A percentile compares a stretch with the other conserved stretches of the same genome.
Evolutionary conservation across 306 rosid genomes (phyloP).

Genomic region (Ziziphus jujuba): DNA sequence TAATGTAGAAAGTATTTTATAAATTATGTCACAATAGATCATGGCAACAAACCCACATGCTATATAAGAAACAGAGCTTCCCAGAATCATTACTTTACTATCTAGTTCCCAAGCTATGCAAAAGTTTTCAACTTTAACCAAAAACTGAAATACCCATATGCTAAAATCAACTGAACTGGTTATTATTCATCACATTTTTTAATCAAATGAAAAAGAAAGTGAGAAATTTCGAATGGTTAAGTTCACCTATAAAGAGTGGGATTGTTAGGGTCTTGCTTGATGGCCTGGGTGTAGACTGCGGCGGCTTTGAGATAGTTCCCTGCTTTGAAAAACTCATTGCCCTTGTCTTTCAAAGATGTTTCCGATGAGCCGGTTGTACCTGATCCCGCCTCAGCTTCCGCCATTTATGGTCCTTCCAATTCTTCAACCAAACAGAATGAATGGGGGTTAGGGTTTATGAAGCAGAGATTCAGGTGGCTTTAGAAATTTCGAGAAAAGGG

Average conservation of each 20-base stretch:
- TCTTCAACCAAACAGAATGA: background rate
- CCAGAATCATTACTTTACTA: no score
- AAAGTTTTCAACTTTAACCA: background rate
- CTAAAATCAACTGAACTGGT: background rate
- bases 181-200: background rate
- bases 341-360: slow-evolving; percentile 78
- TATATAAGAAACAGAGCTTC: no score
- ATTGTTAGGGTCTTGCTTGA: slow-evolving; percentile 85
- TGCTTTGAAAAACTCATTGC: slow-evolving; percentile 85
- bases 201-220: background rate
- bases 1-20: no score
- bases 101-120: background rate
- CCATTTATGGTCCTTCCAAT: slow-evolving; percentile 42
- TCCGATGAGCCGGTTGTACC: slow-evolving; percentile 26
- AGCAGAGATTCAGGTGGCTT: background rate
- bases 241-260: slow-evolving; percentile 84
- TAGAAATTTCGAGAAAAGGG: background rate
- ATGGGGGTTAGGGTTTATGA: slow-evolving; percentile 13
- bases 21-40: no score
- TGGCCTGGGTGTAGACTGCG: slow-evolving; percentile 94
- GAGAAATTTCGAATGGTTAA: background rate
- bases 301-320: slow-evolving; percentile 96
- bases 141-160: background rate
- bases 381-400: slow-evolving; percentile 49
- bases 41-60: no score